Base-by-base conservation (phyloP, 2,329 filamentous ascomycete genomes). In the Pseudocercospora eumusae region DNA sequence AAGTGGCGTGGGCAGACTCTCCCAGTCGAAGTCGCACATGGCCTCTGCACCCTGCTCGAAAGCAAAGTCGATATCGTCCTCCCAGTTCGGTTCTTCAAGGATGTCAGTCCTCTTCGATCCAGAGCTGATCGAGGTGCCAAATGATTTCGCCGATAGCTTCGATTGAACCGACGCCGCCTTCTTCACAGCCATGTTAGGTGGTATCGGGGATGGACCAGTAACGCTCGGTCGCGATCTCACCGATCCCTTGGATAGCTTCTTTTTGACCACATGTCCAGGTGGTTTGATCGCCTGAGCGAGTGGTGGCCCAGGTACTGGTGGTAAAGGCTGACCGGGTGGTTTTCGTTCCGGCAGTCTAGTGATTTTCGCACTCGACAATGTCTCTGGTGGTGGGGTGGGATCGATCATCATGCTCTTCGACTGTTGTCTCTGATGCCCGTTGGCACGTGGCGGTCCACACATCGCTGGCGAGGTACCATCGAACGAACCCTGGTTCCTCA, bases 11-110 rank as follows among this genome's bases (percentile, higher is more conserved):
- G 57, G 23, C 13, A 62, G 56, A 27, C 59, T 63, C 60, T 81
- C 77, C 84, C 84, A 87, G 62, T 86, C 83, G 61, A 85, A 86
- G 64, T 87, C 79, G 65, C 82, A 86, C 57, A 83, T 82, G 1
- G 84, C 84, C 71, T 87, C 85, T 5, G 84, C 81, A 25, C 82
- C 83, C 69, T 85, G 81, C 63, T 86, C 82, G 66, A 87, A 87
- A 68, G 83, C 85, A 68, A 83, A 86, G 66, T 87, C 84, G 60
- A 87, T 83, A 63, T 86, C 84, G 42, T 85, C 84, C 68, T 87
- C 84, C 85, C 85, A 87, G 1, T 81, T 82, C 13, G 73, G 73
- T 54, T 80, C 78, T 27, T 76, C 63, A 3, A 68, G 71, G 36
- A 64, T 59, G 31, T 65, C 69, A 8, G 58, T 59, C 10, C 58